Percentiles rank a stretch among this genome's conserved stretches.
These are phyloP conservation scores for Naganishia liquefaciens DNA, from an alignment of 1,284 basidiomycete species.

Conservation along the genomic window DNA sequence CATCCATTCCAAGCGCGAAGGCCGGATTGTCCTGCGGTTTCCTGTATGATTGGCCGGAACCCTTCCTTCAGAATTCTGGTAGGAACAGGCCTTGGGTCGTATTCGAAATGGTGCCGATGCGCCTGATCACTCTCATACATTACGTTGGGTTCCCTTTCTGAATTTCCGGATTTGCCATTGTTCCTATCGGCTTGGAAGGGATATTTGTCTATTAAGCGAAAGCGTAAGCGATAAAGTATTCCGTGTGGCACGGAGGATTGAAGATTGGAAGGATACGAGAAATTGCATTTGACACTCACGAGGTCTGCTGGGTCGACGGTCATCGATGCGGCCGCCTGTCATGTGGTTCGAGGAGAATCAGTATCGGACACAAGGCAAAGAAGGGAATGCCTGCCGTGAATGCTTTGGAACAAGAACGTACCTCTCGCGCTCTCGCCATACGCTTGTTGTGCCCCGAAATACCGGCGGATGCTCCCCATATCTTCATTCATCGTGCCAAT, in stretches of 20 bases:
- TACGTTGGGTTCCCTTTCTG: constrained; percentile 14
- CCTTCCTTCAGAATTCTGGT: no score
- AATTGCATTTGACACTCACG: constrained; percentile 2
- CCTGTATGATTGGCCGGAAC: no score
- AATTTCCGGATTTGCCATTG: neutral
- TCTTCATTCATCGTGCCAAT: neutral
- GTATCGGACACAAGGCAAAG: neutral
- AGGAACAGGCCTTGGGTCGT: no score
- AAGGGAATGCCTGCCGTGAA: neutral
- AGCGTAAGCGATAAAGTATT: neutral
- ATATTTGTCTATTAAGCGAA: constrained; percentile 2
- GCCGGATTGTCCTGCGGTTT: no score
- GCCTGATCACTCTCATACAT: neutral
- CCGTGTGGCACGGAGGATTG: neutral
- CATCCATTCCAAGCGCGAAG: no score
- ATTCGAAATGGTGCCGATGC: no score
- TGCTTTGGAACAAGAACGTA: neutral
- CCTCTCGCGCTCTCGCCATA: constrained; percentile 15
- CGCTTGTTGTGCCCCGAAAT: constrained; percentile 20
- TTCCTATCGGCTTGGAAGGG: constrained; percentile 9
- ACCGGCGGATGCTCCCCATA: constrained; percentile 26
- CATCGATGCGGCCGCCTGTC: constrained; percentile 17
- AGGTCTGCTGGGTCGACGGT: constrained; percentile 20
- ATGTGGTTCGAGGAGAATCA: no score
- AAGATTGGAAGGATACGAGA: neutral